Base-by-base conservation (phyloP, 352 stramenopile genomes). In the Elongisporangium anandrum region DNA sequence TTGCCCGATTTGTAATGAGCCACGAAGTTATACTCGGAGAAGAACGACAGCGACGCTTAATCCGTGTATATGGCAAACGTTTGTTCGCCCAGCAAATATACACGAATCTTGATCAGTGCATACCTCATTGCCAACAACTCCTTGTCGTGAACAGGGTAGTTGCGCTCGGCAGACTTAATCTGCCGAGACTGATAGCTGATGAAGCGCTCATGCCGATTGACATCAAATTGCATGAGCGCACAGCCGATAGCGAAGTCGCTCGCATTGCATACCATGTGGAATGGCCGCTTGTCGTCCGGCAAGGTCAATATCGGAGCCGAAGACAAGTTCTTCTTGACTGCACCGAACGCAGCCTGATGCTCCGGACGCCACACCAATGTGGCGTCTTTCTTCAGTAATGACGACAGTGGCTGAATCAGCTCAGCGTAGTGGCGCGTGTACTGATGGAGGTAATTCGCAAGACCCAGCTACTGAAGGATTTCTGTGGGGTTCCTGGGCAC, bases 91-190 rank as follows among this genome's bases (percentile, higher is more conserved):
- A 79, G 39, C 0, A 75, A 34, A 23, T 75, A 61, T 0, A 75
- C 60, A 3, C 60, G 23, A 26, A 78, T 73, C 52, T 78, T 78
- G 6, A 69, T 53, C 0, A 73, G 52, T 0, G 61, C 47, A 21
- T 73, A 73, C 4, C 47, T 29, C 65, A 73, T 77, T 0, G 65
- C 57, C 0, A 73, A 21, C 0, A 77, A 17, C 41, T 65, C 58
- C 26, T 69, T 61, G 54, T 64, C 61, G 34, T 72, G 56, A 2
- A 72, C 53, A 9, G 68, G 60, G 12, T 75, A 72, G 51, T 68
- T 67, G 2, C 13, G 8, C 60, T 77, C 69, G 4, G 59, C 62
- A 0, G 54, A 4, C n/a, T 72, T 60, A 0, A 73, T 41, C 16
- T 73, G 64, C 0, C 64, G 58, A 2, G 68, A 69, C 57, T 76